Base-by-base conservation (phyloP, 2,329 filamentous ascomycete species). In the Drechslerella stenobrocha region DNA sequence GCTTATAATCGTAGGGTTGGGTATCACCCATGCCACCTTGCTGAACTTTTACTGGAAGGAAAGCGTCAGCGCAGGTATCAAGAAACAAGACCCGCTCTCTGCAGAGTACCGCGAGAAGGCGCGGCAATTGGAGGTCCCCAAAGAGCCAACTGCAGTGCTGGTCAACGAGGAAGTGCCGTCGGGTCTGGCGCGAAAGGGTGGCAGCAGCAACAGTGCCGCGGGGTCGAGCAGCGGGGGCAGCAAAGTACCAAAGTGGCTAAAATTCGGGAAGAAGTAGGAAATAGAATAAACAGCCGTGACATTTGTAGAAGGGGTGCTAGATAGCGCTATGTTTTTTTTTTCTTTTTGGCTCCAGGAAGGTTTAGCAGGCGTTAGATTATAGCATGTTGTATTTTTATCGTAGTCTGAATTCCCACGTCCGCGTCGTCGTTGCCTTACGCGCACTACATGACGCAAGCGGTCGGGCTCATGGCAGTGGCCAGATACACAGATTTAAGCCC, bases 1-100 rank as follows among this genome's bases (percentile, higher is more conserved):
- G 46, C 44, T 24, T n/a, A 61, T 69, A 53, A 69, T 69, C 23
- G 51, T 63, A 2, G 64, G 60, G 20, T 34, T 69, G 28, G 64
- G 64, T 23, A 63, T 69, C 18, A 61, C 58, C 6, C 53, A 57
- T 24, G 57, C 64, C 7, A 63, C 64, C 2, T 18, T 69, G 3
- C 30, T 69, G 2, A 69, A 69, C 35, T 69, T 69, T 28, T 61
- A 69, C 46, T 69, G 64, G 64, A 58, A 63, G 7, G 63, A 60
- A 9, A 51, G 30, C 13, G 52, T 63, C n/a, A 51, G 15, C 40
- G 42, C 51, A 6, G 37, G 55, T 6, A 58, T 58, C 11, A 63
- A 57, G 52, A 69, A 69, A 13, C 58, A 61, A 24, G 58, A 63
- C 35, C 64, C 64, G 9, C 42, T 69, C 4, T 63, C 52, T 1